phyloP scores from a whole-genome alignment of 345 rosid species.

The Syzygium aromaticum region DNA sequence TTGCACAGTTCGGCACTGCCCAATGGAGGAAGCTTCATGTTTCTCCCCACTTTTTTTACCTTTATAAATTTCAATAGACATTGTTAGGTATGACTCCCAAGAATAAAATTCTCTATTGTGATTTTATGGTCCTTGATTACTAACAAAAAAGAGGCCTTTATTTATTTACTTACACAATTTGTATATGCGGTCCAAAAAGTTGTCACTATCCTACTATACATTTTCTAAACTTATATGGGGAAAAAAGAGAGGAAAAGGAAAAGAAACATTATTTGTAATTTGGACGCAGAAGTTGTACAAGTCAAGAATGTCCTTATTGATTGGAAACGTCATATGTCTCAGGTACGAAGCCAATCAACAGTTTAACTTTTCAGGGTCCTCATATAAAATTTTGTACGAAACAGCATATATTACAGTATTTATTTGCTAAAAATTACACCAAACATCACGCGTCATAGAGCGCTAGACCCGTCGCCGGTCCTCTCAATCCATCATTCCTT shows the following conservation, averaged over 20 bases:
- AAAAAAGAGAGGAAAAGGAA: not conserved
- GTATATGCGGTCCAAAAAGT: not conserved
- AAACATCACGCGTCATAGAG: not conserved
- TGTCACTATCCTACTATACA: not conserved
- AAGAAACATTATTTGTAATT: not conserved
- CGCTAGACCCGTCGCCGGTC: not conserved
- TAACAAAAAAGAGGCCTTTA: not conserved
- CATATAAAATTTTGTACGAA: not conserved
- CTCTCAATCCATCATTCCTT: not conserved
- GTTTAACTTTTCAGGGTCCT: not conserved
- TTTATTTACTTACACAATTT: not conserved
- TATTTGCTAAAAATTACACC: not conserved
- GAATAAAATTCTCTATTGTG: not conserved
- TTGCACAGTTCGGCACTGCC: not conserved
- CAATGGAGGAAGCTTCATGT: not conserved
- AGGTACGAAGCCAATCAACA: not conserved
- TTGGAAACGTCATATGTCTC: not conserved
- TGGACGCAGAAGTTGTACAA: not conserved
- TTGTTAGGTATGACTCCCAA: not conserved
- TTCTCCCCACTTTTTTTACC: not conserved
- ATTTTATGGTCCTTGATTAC: not conserved
- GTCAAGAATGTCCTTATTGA: not conserved
- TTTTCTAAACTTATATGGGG: not conserved
- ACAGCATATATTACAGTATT: not conserved
- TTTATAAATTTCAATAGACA: not conserved